Conservation (phyloP, 2,329 filamentous ascomycete genomes). For the Cladophialophora yegresii region DNA sequence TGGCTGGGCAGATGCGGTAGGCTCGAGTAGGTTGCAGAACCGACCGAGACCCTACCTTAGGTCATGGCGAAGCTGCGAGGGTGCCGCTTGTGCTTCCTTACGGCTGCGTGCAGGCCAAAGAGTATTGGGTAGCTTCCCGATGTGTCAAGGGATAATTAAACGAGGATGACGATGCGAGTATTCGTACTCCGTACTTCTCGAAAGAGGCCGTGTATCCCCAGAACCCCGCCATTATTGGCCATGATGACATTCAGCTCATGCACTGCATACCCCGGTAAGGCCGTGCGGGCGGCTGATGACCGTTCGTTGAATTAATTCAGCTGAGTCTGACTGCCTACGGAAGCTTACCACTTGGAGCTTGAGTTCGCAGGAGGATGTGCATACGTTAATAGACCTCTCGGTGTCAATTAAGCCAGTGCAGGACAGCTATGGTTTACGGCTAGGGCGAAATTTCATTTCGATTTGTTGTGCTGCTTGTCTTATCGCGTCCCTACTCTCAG, state of each 20-base stretch:
- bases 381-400: background rate
- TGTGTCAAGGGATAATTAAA: slow-evolving; percentile 1
- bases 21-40: slow-evolving; percentile 20
- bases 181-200: no score
- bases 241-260: slow-evolving; percentile 9
- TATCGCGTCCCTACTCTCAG: background rate
- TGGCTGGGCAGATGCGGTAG: slow-evolving; percentile 8
- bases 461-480: background rate
- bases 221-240: background rate
- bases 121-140: background rate
- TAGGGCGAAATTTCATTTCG: background rate
- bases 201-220: background rate
- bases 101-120: slow-evolving; percentile 5
- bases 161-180: slow-evolving; percentile 15
- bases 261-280: background rate
- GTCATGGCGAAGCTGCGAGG: background rate
- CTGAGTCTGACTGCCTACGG: background rate
- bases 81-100: slow-evolving; percentile 16
- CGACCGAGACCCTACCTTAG: slow-evolving; percentile 19
- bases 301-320: background rate
- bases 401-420: background rate
- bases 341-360: background rate
- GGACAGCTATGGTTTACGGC: background rate
- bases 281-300: background rate
- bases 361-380: background rate